Evolutionary conservation across 2,329 filamentous ascomycete genomes (phyloP).

Genomic region (Amesomyces nigricolor): DNA sequence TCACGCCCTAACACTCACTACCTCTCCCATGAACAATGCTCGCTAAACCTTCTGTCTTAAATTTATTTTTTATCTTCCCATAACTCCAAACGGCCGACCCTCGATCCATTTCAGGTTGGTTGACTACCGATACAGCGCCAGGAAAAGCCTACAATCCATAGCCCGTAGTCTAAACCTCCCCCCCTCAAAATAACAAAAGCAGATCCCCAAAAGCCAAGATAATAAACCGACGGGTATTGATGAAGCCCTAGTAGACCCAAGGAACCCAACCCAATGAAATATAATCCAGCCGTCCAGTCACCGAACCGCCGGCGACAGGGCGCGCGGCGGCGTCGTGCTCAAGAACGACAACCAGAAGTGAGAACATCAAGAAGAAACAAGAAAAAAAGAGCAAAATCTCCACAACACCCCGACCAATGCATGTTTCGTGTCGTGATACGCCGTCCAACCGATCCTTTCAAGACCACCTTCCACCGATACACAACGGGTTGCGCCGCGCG

Average conservation of each 20-base stretch:
- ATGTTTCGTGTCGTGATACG: constrained; percentile 23
- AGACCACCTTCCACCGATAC: constrained; percentile 12
- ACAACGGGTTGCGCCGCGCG: constrained; percentile 8
- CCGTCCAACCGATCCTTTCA: constrained; percentile 5
- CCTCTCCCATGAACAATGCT: background rate
- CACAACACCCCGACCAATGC: constrained; percentile 27
- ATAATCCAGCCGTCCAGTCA: constrained; percentile 3
- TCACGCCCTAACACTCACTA: no score
- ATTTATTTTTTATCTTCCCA: constrained; percentile 10
- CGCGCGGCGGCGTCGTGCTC: background rate
- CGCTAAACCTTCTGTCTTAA: background rate
- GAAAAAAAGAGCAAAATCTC: constrained; percentile 9
- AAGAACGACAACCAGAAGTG: constrained; percentile 8
- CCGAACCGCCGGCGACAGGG: background rate
- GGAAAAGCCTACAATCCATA: background rate
- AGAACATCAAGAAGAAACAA: constrained; percentile 5
- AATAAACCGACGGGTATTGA: constrained; percentile 12
- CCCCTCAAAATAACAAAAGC: constrained; percentile 4
- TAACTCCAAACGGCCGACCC: constrained; percentile 1
- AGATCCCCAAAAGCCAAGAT: constrained; percentile 1
- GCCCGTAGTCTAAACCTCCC: background rate
- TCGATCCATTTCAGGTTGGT: background rate
- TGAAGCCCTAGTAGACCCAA: constrained; percentile 1
- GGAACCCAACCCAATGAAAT: background rate
- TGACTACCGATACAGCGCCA: background rate